These are phyloP conservation scores for Amylostereum areolatum DNA, from an alignment of 1,284 basidiomycete species.

Conservation along the genomic window DNA sequence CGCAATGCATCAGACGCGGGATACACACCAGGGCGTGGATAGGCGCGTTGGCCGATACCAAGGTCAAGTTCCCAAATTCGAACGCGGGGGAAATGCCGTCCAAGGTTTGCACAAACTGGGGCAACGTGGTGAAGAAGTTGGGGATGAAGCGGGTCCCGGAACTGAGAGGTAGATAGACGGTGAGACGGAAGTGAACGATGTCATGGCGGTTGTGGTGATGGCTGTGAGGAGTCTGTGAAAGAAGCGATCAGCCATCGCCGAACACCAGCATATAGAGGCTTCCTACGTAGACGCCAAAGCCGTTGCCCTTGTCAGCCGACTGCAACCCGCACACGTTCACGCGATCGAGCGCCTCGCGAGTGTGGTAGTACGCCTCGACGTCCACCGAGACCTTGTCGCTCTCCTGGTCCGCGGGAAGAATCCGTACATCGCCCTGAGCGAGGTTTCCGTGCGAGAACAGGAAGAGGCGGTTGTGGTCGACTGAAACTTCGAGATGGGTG, in stretches of 20 bases:
- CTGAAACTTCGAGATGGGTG: conserved; percentile 17
- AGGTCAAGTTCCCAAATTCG: conserved; percentile 12
- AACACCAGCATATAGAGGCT: no score
- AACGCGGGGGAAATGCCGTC: conserved; percentile 12
- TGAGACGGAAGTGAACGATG: conserved; percentile 13
- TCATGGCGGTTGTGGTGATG: conserved; percentile 1
- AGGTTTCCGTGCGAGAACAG: conserved; percentile 17
- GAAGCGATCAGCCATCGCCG: not conserved
- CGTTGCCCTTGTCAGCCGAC: conserved; percentile 15
- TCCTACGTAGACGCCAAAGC: conserved; percentile 25
- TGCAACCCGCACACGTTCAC: conserved; percentile 17
- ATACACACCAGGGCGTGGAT: conserved; percentile 25
- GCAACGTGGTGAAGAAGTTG: conserved; percentile 17
- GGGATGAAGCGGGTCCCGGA: conserved; percentile 9
- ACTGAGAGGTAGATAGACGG: conserved; percentile 16
- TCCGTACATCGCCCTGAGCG: conserved; percentile 18
- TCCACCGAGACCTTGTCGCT: conserved; percentile 15
- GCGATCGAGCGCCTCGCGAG: conserved; percentile 13
- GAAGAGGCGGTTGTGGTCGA: conserved; percentile 20
- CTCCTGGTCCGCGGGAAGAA: conserved; percentile 11
- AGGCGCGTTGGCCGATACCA: conserved; percentile 13
- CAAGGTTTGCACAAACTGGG: conserved; percentile 17
- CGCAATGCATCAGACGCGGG: not conserved
- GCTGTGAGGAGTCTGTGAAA: not conserved
- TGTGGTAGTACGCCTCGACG: conserved; percentile 15